Conservation (phyloP, 2,329 filamentous ascomycete species). For the Huntiella omanensis region DNA sequence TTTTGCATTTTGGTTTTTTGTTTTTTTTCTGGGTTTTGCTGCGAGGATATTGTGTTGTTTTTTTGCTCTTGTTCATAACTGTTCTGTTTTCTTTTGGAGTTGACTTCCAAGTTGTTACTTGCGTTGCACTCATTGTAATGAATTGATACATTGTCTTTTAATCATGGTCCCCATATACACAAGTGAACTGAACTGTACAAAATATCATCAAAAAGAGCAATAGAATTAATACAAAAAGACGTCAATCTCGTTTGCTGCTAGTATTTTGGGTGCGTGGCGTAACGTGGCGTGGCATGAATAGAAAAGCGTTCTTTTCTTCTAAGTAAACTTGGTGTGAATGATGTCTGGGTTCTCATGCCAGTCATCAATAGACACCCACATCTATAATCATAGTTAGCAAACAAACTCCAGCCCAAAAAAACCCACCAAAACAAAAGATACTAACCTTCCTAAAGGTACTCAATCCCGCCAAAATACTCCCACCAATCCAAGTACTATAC, state of each 20-base stretch:
- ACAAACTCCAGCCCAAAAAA: slow-evolving; percentile 4
- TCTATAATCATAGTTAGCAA: slow-evolving; percentile 33
- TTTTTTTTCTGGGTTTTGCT: background rate
- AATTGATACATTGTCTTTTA: background rate
- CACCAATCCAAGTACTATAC: slow-evolving; percentile 98
- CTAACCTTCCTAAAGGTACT: slow-evolving; percentile 93
- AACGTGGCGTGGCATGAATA: background rate
- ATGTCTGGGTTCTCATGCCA: slow-evolving; percentile 99
- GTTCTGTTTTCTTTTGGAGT: background rate
- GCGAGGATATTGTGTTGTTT: background rate
- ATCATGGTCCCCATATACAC: background rate
- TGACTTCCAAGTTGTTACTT: background rate
- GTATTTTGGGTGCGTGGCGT: no score
- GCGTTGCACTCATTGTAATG: background rate
- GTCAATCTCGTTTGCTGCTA: background rate
- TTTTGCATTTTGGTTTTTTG: slow-evolving; percentile 1
- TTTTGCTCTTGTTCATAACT: background rate
- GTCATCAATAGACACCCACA: slow-evolving; percentile 99
- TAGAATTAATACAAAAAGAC: slow-evolving; percentile 3
- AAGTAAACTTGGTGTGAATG: slow-evolving; percentile 95
- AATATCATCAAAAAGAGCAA: background rate
- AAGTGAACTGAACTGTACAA: background rate
- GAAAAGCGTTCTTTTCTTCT: slow-evolving; percentile 13
- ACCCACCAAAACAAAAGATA: slow-evolving; percentile 7
- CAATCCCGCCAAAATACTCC: slow-evolving; percentile 86